Conservation (phyloP, 2,329 filamentous ascomycete species). For the Lizonia empirigonia region DNA sequence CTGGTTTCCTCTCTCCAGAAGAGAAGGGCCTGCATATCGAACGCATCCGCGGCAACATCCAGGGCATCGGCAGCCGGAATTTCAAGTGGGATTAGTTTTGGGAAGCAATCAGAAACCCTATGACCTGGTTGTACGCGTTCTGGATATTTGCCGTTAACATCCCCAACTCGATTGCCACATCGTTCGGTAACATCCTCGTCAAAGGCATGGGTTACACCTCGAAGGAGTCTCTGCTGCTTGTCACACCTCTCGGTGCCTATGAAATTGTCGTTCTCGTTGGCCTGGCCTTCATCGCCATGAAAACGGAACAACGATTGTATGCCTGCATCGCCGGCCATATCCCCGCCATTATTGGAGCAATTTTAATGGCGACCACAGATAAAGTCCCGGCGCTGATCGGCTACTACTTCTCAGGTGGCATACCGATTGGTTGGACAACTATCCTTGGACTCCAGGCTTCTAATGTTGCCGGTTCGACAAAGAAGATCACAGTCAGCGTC, state of each 20-base stretch:
- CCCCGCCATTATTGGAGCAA: slow-evolving; percentile 45
- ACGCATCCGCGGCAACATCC: slow-evolving; percentile 46
- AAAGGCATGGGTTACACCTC: slow-evolving; percentile 47
- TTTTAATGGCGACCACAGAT: slow-evolving; percentile 50
- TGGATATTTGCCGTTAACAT: slow-evolving; percentile 49
- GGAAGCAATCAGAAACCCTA: slow-evolving; percentile 45
- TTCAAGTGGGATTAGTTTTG: slow-evolving; percentile 46
- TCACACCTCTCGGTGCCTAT: slow-evolving; percentile 49
- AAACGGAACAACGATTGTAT: slow-evolving; percentile 42
- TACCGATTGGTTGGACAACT: slow-evolving; percentile 49
- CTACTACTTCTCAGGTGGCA: slow-evolving; percentile 45
- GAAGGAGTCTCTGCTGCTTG: slow-evolving; percentile 44
- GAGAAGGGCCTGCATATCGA: slow-evolving; percentile 43
- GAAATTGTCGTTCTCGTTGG: slow-evolving; percentile 47
- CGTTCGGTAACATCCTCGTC: slow-evolving; percentile 49
- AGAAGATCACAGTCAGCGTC: slow-evolving; percentile 46
- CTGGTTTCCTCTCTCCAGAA: slow-evolving; percentile 29
- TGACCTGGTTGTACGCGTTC: slow-evolving; percentile 46
- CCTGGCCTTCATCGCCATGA: slow-evolving; percentile 48
- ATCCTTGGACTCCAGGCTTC: slow-evolving; percentile 47
- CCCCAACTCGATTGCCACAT: slow-evolving; percentile 48
- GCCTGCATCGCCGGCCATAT: slow-evolving; percentile 48
- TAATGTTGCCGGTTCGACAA: slow-evolving; percentile 43
- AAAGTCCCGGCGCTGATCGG: slow-evolving; percentile 33
- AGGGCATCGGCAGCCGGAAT: slow-evolving; percentile 42